These are phyloP conservation scores for Apiospora marii DNA, from an alignment of 2,329 filamentous ascomycete genomes.

Conservation along the genomic window DNA sequence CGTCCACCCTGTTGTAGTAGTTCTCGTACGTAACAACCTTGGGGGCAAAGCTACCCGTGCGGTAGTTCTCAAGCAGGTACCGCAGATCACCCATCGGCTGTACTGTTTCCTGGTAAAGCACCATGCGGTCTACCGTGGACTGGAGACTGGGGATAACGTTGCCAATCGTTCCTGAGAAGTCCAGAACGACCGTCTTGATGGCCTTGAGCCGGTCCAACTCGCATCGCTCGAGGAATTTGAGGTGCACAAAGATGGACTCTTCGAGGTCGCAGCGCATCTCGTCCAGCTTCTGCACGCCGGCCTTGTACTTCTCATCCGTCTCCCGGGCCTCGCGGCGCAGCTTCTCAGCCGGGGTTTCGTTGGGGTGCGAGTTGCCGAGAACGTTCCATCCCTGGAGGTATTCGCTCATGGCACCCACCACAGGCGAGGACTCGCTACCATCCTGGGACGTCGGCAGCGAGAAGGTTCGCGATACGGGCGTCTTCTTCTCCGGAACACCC, in stretches of 20 bases:
- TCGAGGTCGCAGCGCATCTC: conserved; percentile 93
- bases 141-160: conserved; percentile 97
- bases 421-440: conserved; percentile 73
- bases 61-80: conserved; percentile 96
- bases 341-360: conserved; percentile 88
- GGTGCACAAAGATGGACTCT: conserved; percentile 89
- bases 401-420: conserved; percentile 83
- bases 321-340: conserved; percentile 89
- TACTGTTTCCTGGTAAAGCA: conserved; percentile 99
- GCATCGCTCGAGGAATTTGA: conserved; percentile 96
- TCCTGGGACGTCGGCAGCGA: conserved; percentile 71
- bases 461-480: conserved; percentile 74
- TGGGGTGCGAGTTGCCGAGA: conserved; percentile 87
- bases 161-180: conserved; percentile 96
- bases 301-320: conserved; percentile 93
- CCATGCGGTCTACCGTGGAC: conserved; percentile 97
- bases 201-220: conserved; percentile 96
- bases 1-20: conserved; percentile 98
- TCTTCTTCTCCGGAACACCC: conserved; percentile 89
- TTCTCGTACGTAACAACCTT: conserved; percentile 96
- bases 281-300: conserved; percentile 84
- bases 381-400: conserved; percentile 94
- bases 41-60: conserved; percentile 90
- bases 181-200: conserved; percentile 96
- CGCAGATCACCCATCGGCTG: conserved; percentile 89